Evolutionary conservation across 75 land plant species (phyloP).

Genomic region (Azolla pinnata): DNA sequence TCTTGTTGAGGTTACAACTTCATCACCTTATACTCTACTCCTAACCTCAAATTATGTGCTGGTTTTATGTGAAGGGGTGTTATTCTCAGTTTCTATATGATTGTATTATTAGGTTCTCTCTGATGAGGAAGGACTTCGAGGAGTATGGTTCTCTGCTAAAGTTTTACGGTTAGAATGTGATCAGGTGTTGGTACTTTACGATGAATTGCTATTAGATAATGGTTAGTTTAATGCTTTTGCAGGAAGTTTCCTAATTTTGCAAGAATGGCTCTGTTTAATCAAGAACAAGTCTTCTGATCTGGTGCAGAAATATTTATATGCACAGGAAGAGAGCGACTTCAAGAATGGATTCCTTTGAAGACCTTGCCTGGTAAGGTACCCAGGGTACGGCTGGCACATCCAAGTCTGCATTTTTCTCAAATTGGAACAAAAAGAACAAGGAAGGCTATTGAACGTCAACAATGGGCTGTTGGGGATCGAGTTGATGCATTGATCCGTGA

Average conservation of each 20-base stretch:
- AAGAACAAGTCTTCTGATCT: neutral
- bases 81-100: too few species aligned
- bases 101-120: slow-evolving; percentile 49
- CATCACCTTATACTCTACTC: too few species aligned
- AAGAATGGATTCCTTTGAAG: slow-evolving; percentile 68
- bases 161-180: slow-evolving; percentile 51
- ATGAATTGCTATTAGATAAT: slow-evolving; percentile 45
- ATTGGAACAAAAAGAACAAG: slow-evolving; percentile 55
- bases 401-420: too few species aligned
- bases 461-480: slow-evolving; percentile 76
- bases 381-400: slow-evolving; percentile 53
- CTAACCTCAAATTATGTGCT: neutral
- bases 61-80: neutral
- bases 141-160: slow-evolving; percentile 70
- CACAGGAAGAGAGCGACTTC: slow-evolving; percentile 43
- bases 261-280: too few species aligned
- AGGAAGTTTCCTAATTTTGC: too few species aligned
- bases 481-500: slow-evolving; percentile 82
- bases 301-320: neutral
- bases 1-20: slow-evolving; percentile 47
- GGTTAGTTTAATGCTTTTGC: slow-evolving; percentile 27
- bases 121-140: slow-evolving; percentile 46
- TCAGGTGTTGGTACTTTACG: slow-evolving; percentile 54
- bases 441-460: slow-evolving; percentile 41
- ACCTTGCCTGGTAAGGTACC: slow-evolving; percentile 36